Evolutionary conservation across 148 eudicot species (phyloP).

Genomic region (Nyssa sinensis): DNA sequence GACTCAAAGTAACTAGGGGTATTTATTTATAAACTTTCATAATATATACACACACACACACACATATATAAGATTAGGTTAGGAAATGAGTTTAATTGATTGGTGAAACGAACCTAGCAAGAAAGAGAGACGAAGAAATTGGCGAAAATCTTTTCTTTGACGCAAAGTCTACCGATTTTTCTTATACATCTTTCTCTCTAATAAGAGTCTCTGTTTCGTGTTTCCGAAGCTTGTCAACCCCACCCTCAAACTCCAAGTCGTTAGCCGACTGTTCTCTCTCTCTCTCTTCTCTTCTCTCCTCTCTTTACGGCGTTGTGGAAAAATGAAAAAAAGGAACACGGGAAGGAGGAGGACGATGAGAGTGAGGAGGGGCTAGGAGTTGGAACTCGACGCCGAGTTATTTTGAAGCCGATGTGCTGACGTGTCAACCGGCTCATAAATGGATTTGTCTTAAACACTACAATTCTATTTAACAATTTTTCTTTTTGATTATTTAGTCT

Average conservation of each 20-base stretch:
- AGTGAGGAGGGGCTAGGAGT: neutral
- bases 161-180: neutral
- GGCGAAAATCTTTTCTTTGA: no score
- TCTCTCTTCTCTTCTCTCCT: no score
- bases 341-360: neutral
- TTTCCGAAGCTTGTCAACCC: neutral
- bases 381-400: neutral
- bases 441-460: neutral
- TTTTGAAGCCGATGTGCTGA: neutral
- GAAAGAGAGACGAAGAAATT: neutral
- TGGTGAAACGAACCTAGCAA: neutral
- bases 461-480: neutral
- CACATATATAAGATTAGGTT: neutral
- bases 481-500: neutral
- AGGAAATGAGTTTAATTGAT: neutral
- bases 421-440: neutral
- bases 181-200: neutral
- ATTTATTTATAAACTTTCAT: neutral
- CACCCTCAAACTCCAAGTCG: neutral
- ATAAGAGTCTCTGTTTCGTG: conserved; percentile 9
- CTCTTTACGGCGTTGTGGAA: neutral
- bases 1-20: neutral
- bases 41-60: no score
- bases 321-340: neutral
- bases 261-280: neutral